A percentile compares a stretch with the other conserved stretches of the same genome.
Evolutionary conservation across 2,329 filamentous ascomycete species (phyloP).

Genomic region (Ophiognomonia clavigignenti-juglandacearum): DNA sequence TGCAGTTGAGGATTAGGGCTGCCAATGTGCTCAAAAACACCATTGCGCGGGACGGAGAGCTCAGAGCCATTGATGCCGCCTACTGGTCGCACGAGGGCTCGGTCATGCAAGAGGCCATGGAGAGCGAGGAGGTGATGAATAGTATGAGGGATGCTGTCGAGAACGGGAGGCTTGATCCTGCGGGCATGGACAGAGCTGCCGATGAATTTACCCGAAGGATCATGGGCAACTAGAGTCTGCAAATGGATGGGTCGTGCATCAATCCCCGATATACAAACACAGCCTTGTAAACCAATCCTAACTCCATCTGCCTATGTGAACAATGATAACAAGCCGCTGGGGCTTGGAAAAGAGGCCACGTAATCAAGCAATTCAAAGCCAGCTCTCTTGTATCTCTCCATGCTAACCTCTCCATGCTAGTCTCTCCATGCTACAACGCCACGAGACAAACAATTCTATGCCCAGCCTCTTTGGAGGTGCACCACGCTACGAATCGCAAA

Average conservation of each 20-base stretch:
- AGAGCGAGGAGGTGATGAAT: slow-evolving; percentile 70
- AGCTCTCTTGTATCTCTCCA: no score
- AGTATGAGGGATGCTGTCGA: slow-evolving; percentile 64
- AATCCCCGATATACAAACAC: slow-evolving; percentile 2
- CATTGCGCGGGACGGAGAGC: slow-evolving; percentile 63
- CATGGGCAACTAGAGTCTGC: no score
- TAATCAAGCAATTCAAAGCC: no score
- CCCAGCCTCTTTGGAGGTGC: no score
- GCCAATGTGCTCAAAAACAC: slow-evolving; percentile 77
- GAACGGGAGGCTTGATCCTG: slow-evolving; percentile 56
- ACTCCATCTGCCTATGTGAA: no score
- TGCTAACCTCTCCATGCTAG: no score
- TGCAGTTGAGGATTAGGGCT: slow-evolving; percentile 65
- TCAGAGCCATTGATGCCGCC: slow-evolving; percentile 60
- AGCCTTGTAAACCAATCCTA: background rate
- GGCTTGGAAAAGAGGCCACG: no score
- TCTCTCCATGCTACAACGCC: no score
- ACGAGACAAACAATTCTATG: no score
- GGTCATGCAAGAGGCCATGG: slow-evolving; percentile 69
- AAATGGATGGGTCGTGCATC: no score
- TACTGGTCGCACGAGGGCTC: slow-evolving; percentile 81
- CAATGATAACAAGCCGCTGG: no score
- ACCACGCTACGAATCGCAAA: background rate
- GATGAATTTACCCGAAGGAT: slow-evolving; percentile 47
- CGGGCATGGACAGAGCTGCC: slow-evolving; percentile 56